Base-by-base conservation (phyloP, 1,284 basidiomycete species). In the Malassezia psittaci region DNA sequence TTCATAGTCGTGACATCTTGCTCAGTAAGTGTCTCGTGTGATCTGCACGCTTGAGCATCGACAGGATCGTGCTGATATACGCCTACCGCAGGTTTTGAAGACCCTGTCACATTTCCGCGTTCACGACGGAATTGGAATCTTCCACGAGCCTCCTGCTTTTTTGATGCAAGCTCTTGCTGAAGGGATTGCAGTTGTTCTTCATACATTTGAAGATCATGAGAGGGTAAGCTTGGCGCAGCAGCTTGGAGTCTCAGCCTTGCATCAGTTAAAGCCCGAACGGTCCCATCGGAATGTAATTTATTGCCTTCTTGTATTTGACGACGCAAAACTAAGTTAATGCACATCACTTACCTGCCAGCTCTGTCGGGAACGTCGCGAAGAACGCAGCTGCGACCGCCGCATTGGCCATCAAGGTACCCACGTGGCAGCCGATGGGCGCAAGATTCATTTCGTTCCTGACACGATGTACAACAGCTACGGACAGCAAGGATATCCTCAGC, bases 381-480 rank as follows among this genome's bases (percentile, higher is more conserved):
- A 51, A 57, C 44, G 43, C 48, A 8, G 36, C 42, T 2, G 54
- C 48, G 3, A 24, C 39, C 36, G 54, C 35, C 39, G 54, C 54
- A 44, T 41, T 51, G 41, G 46, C 48, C 43, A 45, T 45, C 18
- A 32, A n/a, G 9, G 3, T 29, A n/a, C 8, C 48, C 35, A 33
- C 18, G 38, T 41, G 43, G 16, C 41, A 24, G 38, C 13, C 33
- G 18, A 32, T 41, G 19, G 52, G 35, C 34, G 16, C 40, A 33
- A n/a, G 16, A 8, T 29, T n/a, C 32, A 37, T 41, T 29, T 10
- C 12, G 19, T 2, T 33, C 48, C 24, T 29, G 42, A 37, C 10
- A 44, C 48, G 19, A 41, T 36, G 38, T 36, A 50, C 48, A 34
- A 16, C 32, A 18, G 40, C 16, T 65, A 65, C 51, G 38, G 39